These are phyloP conservation scores for Phytophthora meadii DNA, from an alignment of 352 stramenopile genomes.

Conservation along the genomic window DNA sequence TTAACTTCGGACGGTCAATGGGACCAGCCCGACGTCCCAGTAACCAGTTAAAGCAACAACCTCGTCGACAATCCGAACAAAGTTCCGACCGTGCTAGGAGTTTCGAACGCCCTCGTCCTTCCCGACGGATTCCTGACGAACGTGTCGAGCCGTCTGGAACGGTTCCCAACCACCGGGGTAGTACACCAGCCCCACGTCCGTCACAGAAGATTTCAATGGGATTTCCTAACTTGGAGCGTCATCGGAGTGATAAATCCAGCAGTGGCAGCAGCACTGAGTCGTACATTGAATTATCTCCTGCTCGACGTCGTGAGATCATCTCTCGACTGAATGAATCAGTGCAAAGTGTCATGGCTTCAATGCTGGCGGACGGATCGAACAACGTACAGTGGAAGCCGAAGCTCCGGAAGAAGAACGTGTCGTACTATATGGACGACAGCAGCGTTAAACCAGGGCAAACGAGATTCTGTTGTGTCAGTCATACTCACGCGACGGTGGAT, in stretches of 20 bases:
- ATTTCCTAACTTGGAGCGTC: conserved; percentile 8
- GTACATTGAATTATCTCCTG: conserved; percentile 28
- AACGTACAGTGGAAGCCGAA: conserved; percentile 54
- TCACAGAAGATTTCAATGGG: conserved; percentile 25
- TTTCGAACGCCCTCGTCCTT: not conserved
- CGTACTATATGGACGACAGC: conserved; percentile 59
- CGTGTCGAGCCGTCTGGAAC: not conserved
- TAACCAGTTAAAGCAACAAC: not conserved
- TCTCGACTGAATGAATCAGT: conserved; percentile 37
- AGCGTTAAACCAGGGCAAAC: conserved; percentile 48
- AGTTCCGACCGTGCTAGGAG: not conserved
- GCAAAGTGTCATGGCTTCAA: conserved; percentile 52
- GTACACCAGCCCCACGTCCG: not conserved
- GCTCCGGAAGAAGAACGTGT: conserved; percentile 49
- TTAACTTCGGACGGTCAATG: conserved; percentile 6
- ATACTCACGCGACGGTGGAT: conserved; percentile 40
- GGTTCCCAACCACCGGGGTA: not conserved
- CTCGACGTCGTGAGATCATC: conserved; percentile 36
- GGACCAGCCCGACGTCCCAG: not conserved
- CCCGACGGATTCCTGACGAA: too few relatives aligned
- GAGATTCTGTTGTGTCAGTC: conserved; percentile 63
- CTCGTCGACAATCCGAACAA: conserved; percentile 13
- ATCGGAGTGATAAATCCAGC: conserved; percentile 19
- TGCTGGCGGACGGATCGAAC: conserved; percentile 44
- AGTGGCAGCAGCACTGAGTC: conserved; percentile 10